Evolutionary conservation across 2,329 filamentous ascomycete genomes (phyloP).

Genomic region (Salinomyces thailandicus): DNA sequence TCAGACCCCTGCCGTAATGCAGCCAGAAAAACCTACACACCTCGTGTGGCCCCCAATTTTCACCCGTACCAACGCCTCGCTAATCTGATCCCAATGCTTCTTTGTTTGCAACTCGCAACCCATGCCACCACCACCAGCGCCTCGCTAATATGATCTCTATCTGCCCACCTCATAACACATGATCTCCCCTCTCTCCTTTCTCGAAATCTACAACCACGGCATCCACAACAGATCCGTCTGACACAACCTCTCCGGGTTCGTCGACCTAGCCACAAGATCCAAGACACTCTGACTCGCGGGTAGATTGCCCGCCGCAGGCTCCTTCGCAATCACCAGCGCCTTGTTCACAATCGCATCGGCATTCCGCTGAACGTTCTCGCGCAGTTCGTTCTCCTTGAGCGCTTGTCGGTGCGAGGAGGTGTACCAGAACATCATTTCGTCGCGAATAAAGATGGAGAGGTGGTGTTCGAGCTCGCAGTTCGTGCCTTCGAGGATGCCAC

Average conservation of each 20-base stretch:
- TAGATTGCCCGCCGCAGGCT: conserved; percentile 58
- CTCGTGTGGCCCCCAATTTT: too few relatives aligned
- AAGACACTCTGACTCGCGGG: conserved; percentile 96
- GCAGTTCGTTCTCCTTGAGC: conserved; percentile 57
- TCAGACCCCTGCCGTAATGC: too few relatives aligned
- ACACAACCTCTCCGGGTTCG: conserved; percentile 81
- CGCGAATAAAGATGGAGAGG: conserved; percentile 84
- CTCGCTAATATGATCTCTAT: conserved; percentile 1
- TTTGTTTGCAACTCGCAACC: too few relatives aligned
- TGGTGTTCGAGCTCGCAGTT: conserved; percentile 78
- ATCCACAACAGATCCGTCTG: conserved; percentile 93
- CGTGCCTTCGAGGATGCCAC: conserved; percentile 14
- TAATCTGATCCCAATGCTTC: too few relatives aligned
- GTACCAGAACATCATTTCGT: conserved; percentile 98
- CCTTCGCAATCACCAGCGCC: conserved; percentile 66
- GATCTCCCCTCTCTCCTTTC: background rate
- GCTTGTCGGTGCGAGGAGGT: conserved; percentile 61
- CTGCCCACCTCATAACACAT: background rate
- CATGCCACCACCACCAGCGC: too few relatives aligned
- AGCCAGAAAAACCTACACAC: too few relatives aligned
- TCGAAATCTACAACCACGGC: conserved; percentile 63
- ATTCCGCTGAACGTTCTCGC: conserved; percentile 74
- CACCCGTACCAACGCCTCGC: too few relatives aligned
- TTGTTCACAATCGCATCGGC: conserved; percentile 86
- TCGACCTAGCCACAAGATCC: conserved; percentile 82